Percentiles rank a stretch among this genome's conserved stretches.
phyloP scores from a whole-genome alignment of 1,284 basidiomycete genomes.

The Naganishia liquefaciens region DNA sequence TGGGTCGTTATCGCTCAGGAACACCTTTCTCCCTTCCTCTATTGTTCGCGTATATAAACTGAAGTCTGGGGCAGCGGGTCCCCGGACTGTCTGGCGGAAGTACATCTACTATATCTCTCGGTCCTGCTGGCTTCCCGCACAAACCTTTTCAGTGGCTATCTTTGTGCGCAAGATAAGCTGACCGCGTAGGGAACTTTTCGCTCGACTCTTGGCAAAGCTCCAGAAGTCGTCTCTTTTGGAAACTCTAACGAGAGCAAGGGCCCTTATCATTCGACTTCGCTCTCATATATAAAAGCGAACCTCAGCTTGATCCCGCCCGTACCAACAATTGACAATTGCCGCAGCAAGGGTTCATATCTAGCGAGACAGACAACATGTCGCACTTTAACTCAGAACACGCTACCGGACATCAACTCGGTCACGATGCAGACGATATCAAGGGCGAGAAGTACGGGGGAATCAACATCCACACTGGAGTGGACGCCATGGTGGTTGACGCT shows the following conservation, averaged over 20 bases:
- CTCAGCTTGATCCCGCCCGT: no score
- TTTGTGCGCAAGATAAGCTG: constrained; percentile 1
- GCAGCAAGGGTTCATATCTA: neutral
- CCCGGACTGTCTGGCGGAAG: no score
- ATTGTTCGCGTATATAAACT: constrained; percentile 20
- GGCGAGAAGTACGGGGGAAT: constrained; percentile 24
- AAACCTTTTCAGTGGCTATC: no score
- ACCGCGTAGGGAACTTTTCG: neutral
- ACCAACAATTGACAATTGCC: neutral
- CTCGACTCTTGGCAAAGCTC: neutral
- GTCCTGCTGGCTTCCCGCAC: neutral
- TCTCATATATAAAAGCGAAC: no score
- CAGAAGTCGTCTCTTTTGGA: neutral
- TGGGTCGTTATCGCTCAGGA: constrained; percentile 16
- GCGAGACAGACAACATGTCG: constrained; percentile 14
- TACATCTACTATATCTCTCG: no score
- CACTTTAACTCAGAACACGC: constrained; percentile 1
- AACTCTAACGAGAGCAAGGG: no score
- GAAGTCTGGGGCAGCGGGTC: no score
- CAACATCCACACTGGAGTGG: constrained; percentile 12
- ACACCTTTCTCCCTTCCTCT: neutral
- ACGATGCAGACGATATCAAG: constrained; percentile 19
- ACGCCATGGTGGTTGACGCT: constrained; percentile 19
- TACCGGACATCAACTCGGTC: constrained; percentile 13
- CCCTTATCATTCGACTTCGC: no score